phyloP scores from a whole-genome alignment of 208 protist species.

The Kentomonas sorsogonicus region DNA sequence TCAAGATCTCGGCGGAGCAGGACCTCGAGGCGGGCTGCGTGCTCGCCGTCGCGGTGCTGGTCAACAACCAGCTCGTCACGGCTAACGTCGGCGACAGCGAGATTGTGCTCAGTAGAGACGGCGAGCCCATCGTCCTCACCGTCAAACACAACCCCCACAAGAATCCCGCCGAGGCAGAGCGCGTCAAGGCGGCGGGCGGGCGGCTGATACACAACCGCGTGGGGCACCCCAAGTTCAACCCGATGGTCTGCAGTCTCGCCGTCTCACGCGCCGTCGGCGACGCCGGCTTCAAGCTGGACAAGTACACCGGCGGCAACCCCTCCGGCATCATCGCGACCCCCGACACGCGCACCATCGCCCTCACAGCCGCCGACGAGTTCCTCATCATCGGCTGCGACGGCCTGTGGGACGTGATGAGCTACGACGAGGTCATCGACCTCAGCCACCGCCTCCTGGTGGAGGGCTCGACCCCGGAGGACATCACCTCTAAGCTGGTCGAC shows the following conservation, averaged over 20 bases:
- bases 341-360: conserved; percentile 34
- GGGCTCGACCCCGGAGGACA: conserved; percentile 25
- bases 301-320: conserved; percentile 64
- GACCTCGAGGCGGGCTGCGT: conserved; percentile 58
- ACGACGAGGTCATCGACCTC: conserved; percentile 75
- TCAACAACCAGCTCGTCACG: conserved; percentile 48
- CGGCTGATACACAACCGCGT: conserved; percentile 85
- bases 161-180: conserved; percentile 61
- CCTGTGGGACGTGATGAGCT: conserved; percentile 87
- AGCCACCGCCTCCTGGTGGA: conserved; percentile 27
- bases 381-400: conserved; percentile 89
- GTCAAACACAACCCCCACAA: conserved; percentile 67
- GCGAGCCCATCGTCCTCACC: conserved; percentile 55
- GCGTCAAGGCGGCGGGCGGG: conserved; percentile 77
- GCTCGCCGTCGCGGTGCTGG: conserved; percentile 58
- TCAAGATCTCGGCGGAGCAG: conserved; percentile 32
- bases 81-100: conserved; percentile 85
- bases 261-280: conserved; percentile 92
- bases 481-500: conserved; percentile 59
- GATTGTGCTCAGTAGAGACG: conserved; percentile 65
- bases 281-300: conserved; percentile 81
- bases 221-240: conserved; percentile 80
- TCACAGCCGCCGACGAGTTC: conserved; percentile 70
- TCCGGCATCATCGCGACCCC: conserved; percentile 75
- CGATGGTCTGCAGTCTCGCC: conserved; percentile 72